phyloP scores from a whole-genome alignment of 1,284 basidiomycete species.

The Waitea zeae region DNA sequence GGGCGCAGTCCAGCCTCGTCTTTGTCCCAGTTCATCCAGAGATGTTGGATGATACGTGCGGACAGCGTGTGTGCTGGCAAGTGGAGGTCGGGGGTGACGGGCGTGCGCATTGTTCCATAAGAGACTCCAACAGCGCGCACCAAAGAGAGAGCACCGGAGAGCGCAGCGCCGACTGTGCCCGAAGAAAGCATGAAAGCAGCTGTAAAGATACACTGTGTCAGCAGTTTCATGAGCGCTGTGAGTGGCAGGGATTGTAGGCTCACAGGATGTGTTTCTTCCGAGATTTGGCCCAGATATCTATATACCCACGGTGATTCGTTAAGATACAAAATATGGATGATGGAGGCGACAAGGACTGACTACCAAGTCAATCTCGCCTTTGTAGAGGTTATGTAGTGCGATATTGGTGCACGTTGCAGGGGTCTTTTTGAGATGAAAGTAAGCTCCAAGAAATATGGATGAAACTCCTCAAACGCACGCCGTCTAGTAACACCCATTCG shows the following conservation, averaged over 20 bases:
- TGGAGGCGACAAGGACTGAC: constrained; percentile 22
- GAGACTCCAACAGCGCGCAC: constrained; percentile 64
- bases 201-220: constrained; percentile 13
- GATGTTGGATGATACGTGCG: constrained; percentile 45
- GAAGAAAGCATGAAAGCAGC: constrained; percentile 78
- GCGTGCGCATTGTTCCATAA: constrained; percentile 66
- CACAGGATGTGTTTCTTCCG: constrained; percentile 77
- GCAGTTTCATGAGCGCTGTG: background rate
- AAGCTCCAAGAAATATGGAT: background rate
- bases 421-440: constrained; percentile 28
- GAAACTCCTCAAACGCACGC: constrained; percentile 30
- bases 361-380: constrained; percentile 70
- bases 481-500: constrained; percentile 81
- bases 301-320: constrained; percentile 1
- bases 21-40: constrained; percentile 72
- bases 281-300: constrained; percentile 64
- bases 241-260: too few relatives aligned
- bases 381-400: constrained; percentile 75
- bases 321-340: background rate
- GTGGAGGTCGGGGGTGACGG: constrained; percentile 40
- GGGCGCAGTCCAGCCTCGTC: constrained; percentile 35
- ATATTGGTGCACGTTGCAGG: constrained; percentile 86
- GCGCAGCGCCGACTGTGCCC: constrained; percentile 80
- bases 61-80: constrained; percentile 58
- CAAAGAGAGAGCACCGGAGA: constrained; percentile 62